phyloP scores from a whole-genome alignment of 2,329 filamentous ascomycete species.

The Diaporthe vaccinii region DNA sequence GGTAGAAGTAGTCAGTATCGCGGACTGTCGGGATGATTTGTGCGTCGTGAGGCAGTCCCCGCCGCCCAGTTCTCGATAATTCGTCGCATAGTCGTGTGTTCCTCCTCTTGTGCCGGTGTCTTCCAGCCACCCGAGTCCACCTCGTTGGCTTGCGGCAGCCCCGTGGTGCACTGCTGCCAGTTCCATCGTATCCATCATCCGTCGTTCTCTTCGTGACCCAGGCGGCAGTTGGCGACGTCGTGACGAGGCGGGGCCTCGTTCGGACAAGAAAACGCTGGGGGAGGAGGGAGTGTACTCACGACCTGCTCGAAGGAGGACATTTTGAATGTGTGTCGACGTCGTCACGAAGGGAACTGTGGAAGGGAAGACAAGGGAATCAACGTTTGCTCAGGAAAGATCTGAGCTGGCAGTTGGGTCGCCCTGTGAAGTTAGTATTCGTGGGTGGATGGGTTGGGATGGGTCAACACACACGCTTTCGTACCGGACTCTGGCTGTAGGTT shows the following conservation, averaged over 20 bases:
- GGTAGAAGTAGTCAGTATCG: constrained; percentile 37
- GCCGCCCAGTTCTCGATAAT: constrained; percentile 11
- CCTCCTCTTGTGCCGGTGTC: constrained; percentile 3
- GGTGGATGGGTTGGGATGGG: constrained; percentile 36
- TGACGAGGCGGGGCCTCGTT: constrained; percentile 16
- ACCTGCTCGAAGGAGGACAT: constrained; percentile 70
- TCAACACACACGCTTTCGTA: constrained; percentile 33
- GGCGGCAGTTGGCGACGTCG: constrained; percentile 27
- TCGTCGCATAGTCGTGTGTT: constrained; percentile 19
- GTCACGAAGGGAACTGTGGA: constrained; percentile 43
- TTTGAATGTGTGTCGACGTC: constrained; percentile 45
- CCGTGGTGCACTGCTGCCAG: background rate
- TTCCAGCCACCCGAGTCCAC: background rate
- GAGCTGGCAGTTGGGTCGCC: constrained; percentile 39
- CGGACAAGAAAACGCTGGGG: background rate
- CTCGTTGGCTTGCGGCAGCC: background rate
- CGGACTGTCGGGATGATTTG: constrained; percentile 11
- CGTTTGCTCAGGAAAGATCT: constrained; percentile 44
- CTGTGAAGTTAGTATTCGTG: constrained; percentile 41
- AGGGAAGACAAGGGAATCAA: constrained; percentile 44
- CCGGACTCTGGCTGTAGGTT: constrained; percentile 16
- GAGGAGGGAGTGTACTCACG: constrained; percentile 66
- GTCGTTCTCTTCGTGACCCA: background rate
- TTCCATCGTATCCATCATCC: background rate
- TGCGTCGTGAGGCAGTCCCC: background rate